Evolutionary conservation across 2,329 filamentous ascomycete species (phyloP).

Genomic region (Colletotrichum phormii): DNA sequence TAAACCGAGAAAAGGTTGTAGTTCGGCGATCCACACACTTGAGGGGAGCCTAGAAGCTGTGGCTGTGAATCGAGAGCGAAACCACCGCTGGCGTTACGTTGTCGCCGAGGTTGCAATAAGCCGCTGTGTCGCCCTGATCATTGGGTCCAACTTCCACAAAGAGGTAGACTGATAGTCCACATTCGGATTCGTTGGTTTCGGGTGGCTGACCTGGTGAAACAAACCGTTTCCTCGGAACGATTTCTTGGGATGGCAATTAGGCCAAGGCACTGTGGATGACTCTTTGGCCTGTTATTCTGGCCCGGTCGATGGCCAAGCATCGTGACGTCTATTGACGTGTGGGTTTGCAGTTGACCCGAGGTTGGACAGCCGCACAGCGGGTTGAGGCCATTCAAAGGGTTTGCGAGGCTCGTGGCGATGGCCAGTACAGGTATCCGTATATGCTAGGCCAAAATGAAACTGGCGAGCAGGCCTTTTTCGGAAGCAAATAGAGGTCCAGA

Average conservation of each 20-base stretch:
- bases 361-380: neutral
- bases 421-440: neutral
- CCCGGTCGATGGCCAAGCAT: constrained; percentile 11
- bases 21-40: constrained; percentile 17
- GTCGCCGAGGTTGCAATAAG: constrained; percentile 20
- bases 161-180: neutral
- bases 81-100: constrained; percentile 26
- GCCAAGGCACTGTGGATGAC: neutral
- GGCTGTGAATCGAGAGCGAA: constrained; percentile 18
- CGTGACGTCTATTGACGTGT: constrained; percentile 6
- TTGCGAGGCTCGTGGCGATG: neutral
- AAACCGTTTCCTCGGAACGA: constrained; percentile 1
- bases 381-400: neutral
- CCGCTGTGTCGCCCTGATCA: constrained; percentile 7
- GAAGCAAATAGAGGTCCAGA: neutral
- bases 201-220: constrained; percentile 25
- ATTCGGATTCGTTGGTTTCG: neutral
- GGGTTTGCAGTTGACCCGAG: neutral
- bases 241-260: neutral
- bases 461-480: neutral
- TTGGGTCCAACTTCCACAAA: constrained; percentile 7
- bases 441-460: neutral
- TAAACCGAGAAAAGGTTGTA: constrained; percentile 24
- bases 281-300: neutral
- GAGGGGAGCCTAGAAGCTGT: constrained; percentile 1